phyloP scores from a whole-genome alignment of 148 eudicot genomes.

The Rhododendron griersonianum region DNA sequence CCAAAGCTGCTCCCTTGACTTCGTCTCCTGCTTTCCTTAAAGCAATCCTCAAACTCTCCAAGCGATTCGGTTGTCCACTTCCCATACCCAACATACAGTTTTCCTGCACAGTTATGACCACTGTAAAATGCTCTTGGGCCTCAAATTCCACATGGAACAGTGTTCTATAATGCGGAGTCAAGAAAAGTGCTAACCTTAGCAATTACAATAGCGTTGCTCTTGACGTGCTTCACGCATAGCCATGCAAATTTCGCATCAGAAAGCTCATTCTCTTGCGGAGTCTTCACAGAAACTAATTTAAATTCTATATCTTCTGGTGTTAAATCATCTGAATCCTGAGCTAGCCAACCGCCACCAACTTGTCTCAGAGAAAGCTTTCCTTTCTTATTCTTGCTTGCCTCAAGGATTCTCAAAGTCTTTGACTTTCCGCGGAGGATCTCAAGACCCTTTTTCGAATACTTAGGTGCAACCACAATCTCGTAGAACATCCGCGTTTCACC shows the following conservation, averaged over 20 bases:
- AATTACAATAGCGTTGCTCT: constrained; percentile 95
- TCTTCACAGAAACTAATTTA: constrained; percentile 53
- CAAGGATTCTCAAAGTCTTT: constrained; percentile 89
- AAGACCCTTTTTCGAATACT: constrained; percentile 75
- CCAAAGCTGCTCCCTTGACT: constrained; percentile 91
- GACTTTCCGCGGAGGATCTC: constrained; percentile 96
- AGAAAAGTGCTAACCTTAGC: constrained; percentile 61
- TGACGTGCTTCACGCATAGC: constrained; percentile 97
- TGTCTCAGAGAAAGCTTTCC: constrained; percentile 91
- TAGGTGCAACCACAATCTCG: constrained; percentile 96
- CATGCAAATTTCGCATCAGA: constrained; percentile 89
- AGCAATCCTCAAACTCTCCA: constrained; percentile 93
- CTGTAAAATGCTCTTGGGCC: constrained; percentile 4
- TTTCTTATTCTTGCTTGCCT: constrained; percentile 69
- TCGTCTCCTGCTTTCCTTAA: constrained; percentile 86
- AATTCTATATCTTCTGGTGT: constrained; percentile 76
- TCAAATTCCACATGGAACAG: not conserved
- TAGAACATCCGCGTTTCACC: constrained; percentile 97
- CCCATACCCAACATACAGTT: constrained; percentile 97
- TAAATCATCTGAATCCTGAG: constrained; percentile 90
- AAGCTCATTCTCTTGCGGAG: constrained; percentile 62
- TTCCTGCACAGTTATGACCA: constrained; percentile 34
- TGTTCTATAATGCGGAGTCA: not conserved
- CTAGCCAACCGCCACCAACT: constrained; percentile 98
- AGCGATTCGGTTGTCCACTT: constrained; percentile 95